Percentiles rank a stretch among this genome's conserved stretches.
Evolutionary conservation across 495 filamentous ascomycete genomes (phyloP).

Genomic region (Beverwykella pulmonaria): DNA sequence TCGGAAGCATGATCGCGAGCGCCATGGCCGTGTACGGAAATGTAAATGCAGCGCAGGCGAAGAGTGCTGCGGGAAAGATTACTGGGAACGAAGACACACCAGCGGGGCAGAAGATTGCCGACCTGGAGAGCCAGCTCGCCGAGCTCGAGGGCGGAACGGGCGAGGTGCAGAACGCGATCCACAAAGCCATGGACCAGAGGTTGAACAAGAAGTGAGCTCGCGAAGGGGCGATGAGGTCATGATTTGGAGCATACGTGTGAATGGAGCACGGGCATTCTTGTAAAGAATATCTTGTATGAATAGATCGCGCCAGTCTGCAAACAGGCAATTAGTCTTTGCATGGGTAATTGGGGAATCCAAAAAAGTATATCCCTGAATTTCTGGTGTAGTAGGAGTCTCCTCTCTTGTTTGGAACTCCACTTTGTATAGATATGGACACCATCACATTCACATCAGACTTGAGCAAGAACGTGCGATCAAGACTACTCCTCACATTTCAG

Average conservation of each 20-base stretch:
- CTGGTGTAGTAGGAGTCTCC: slow-evolving; percentile 1
- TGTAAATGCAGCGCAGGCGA: slow-evolving; percentile 81
- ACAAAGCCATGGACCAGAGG: slow-evolving; percentile 35
- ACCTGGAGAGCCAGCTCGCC: slow-evolving; percentile 30
- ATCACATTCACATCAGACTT: background rate
- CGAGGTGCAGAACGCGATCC: slow-evolving; percentile 22
- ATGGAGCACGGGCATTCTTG: background rate
- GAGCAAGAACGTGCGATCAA: background rate
- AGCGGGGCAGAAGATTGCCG: slow-evolving; percentile 28
- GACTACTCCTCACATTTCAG: no score
- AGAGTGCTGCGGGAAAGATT: slow-evolving; percentile 60
- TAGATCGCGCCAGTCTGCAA: background rate
- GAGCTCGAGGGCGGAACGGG: slow-evolving; percentile 15
- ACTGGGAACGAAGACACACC: slow-evolving; percentile 5
- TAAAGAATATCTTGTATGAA: background rate
- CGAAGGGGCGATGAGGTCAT: background rate
- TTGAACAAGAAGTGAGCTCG: slow-evolving; percentile 19
- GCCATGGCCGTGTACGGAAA: slow-evolving; percentile 96
- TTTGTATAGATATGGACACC: background rate
- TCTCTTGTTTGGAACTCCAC: slow-evolving; percentile 10
- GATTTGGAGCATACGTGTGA: background rate
- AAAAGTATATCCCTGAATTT: slow-evolving; percentile 1
- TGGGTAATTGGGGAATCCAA: background rate
- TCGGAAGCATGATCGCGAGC: slow-evolving; percentile 94
- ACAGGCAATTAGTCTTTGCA: background rate